Evolutionary conservation across 495 filamentous ascomycete genomes (phyloP).

Genomic region (Terfezia boudieri): DNA sequence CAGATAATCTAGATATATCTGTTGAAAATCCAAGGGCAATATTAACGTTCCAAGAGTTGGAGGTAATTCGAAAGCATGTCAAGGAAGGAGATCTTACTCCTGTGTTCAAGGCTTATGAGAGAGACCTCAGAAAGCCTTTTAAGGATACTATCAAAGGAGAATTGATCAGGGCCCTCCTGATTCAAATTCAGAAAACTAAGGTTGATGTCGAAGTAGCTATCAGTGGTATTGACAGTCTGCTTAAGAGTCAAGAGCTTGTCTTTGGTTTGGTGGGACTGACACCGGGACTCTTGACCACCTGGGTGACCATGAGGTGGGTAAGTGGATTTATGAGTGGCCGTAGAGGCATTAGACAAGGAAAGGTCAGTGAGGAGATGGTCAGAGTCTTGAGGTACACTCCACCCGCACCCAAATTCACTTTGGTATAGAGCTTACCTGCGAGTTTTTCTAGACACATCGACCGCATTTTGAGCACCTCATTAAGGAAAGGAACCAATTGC

Average conservation of each 20-base stretch:
- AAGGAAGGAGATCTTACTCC: slow-evolving; percentile 82
- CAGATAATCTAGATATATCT: slow-evolving; percentile 40
- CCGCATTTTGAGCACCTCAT: slow-evolving; percentile 48
- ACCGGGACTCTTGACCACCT: slow-evolving; percentile 64
- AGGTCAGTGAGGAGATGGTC: slow-evolving; percentile 39
- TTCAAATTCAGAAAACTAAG: slow-evolving; percentile 96
- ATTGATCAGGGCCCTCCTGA: slow-evolving; percentile 70
- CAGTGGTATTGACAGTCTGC: slow-evolving; percentile 70
- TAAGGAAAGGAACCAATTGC: slow-evolving; percentile 35
- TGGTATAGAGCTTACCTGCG: too few species aligned
- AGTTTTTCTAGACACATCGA: slow-evolving; percentile 51
- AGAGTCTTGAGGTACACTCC: slow-evolving; percentile 16
- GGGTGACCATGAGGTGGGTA: slow-evolving; percentile 53
- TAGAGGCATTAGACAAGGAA: slow-evolving; percentile 36
- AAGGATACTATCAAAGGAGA: slow-evolving; percentile 60
- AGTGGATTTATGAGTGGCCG: slow-evolving; percentile 41
- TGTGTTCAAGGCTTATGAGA: slow-evolving; percentile 73
- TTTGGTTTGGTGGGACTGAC: slow-evolving; percentile 92
- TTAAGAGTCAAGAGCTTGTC: slow-evolving; percentile 90
- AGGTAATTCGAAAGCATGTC: slow-evolving; percentile 50
- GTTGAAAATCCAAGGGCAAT: not conserved
- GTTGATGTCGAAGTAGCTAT: slow-evolving; percentile 93
- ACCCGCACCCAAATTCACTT: too few species aligned
- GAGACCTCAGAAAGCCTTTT: slow-evolving; percentile 58
- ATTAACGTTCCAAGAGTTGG: slow-evolving; percentile 36